A percentile compares a stretch with the other conserved stretches of the same genome.
Conservation (phyloP, 2,329 filamentous ascomycete genomes). For the Tolypocladium paradoxum region DNA sequence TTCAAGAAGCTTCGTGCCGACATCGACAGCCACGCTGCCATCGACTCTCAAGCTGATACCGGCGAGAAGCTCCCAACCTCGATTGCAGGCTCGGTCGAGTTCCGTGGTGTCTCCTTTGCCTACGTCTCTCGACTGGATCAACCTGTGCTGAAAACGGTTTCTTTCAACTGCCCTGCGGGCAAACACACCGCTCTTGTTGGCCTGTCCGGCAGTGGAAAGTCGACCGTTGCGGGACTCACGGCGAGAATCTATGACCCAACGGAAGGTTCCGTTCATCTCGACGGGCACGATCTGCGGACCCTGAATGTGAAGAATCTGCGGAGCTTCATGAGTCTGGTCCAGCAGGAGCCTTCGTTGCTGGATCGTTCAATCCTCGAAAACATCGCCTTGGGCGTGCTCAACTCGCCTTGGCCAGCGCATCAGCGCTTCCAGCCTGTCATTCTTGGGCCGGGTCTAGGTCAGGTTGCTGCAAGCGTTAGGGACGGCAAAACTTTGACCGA, state of each 20-base stretch:
- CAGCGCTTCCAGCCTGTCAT: constrained; percentile 32
- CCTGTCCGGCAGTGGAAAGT: constrained; percentile 47
- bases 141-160: constrained; percentile 29
- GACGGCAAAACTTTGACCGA: constrained; percentile 35
- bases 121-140: constrained; percentile 33
- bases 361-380: constrained; percentile 38
- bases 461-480: constrained; percentile 41
- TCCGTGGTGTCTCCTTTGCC: constrained; percentile 31
- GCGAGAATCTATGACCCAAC: constrained; percentile 48
- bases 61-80: constrained; percentile 32
- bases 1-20: constrained; percentile 48
- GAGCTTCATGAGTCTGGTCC: constrained; percentile 31
- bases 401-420: constrained; percentile 28
- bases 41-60: constrained; percentile 28
- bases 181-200: constrained; percentile 47
- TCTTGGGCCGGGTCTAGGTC: constrained; percentile 34
- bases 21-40: constrained; percentile 38
- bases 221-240: constrained; percentile 42
- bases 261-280: constrained; percentile 34
- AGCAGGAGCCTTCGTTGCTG: constrained; percentile 34
- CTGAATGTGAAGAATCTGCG: constrained; percentile 35
- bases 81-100: constrained; percentile 25
- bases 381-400: constrained; percentile 38
- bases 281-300: constrained; percentile 34
- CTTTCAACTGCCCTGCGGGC: constrained; percentile 35